Base-by-base conservation (phyloP, 2,329 filamentous ascomycete genomes). In the Cytospora leucostoma region DNA sequence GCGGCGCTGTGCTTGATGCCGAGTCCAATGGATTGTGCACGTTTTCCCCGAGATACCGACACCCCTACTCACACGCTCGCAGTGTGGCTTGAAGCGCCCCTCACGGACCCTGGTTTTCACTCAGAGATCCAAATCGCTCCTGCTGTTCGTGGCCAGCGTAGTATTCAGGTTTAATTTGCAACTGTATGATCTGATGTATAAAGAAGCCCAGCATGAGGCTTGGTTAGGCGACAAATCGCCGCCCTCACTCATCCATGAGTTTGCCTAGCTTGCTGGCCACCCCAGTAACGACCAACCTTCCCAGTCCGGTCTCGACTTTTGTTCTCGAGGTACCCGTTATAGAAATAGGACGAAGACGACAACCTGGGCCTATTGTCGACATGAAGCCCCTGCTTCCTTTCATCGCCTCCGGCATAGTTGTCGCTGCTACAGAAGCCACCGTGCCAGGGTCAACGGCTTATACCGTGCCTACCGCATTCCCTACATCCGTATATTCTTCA, bases 401-500 rank as follows among this genome's bases (percentile, higher is more conserved):
- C 38, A 40, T 67, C 38, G 61, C 66, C 17, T 52, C 61, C 33
- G 59, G 53, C 37, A 35, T 55, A 6, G 50, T 17, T 32, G 59
- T 21, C 17, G 57, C 53, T 56, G 56, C 57, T 21, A 59, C 64
- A 13, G 58, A 51, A 32, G 56, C 60, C 40, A 59, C 58, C 32
- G 61, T 74, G 5, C 77, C 77, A 4, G 77, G 76, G 6, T 67
- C 67, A 7, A 61, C 73, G 38, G 74, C 73, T 5, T 80, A 74
- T 63, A 74, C 77, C 19, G 79, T 79, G 11, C 76, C 79, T 0
- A 73, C 77, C 11, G 80, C 77, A 4, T 84, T 84, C 64, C 82
- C 82, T 7, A 82, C 81, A 0, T 76, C 77, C 5, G 78, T 77
- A 10, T 84, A 82, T 69, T 76, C 78, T 34, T 82, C 75, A 59